Evolutionary conservation across 140 eudicot genomes (phyloP).

Genomic region (Oenanthe javanica): DNA sequence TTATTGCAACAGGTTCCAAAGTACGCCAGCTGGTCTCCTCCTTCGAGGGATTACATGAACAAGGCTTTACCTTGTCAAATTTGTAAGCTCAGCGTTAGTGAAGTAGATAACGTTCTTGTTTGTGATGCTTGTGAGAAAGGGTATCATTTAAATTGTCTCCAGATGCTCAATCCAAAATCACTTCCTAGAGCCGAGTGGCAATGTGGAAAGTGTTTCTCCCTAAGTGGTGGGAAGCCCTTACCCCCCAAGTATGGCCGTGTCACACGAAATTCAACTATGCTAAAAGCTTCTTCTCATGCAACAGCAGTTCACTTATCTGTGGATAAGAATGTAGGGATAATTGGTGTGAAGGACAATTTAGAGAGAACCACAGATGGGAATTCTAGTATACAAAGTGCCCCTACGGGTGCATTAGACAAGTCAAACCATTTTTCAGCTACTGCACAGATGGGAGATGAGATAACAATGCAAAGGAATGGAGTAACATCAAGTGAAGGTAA

Average conservation of each 20-base stretch:
- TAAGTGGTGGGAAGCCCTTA: conserved; percentile 71
- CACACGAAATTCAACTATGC: conserved; percentile 52
- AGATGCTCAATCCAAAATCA: conserved; percentile 39
- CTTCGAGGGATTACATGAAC: conserved; percentile 86
- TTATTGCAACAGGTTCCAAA: conserved; percentile 39
- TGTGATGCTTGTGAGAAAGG: conserved; percentile 99
- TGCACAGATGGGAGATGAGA: not conserved
- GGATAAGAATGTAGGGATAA: conserved; percentile 31
- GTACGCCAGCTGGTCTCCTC: conserved; percentile 69
- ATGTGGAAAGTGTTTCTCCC: conserved; percentile 73
- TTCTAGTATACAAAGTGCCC: conserved; percentile 22
- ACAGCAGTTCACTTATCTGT: conserved; percentile 32
- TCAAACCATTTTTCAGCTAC: not conserved
- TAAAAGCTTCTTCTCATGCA: conserved; percentile 46
- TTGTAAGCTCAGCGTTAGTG: conserved; percentile 48
- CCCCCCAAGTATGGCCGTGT: conserved; percentile 98
- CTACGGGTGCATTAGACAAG: conserved; percentile 19
- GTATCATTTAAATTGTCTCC: conserved; percentile 72
- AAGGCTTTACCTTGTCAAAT: conserved; percentile 72
- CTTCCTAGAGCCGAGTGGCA: conserved; percentile 88
- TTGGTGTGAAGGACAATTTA: conserved; percentile 36
- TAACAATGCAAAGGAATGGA: not conserved
- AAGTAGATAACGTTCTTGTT: conserved; percentile 64
- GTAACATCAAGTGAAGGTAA: not conserved
- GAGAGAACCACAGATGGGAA: conserved; percentile 31